Conservation (phyloP, 2,329 filamentous ascomycete genomes). For the Ceratocystis variospora region DNA sequence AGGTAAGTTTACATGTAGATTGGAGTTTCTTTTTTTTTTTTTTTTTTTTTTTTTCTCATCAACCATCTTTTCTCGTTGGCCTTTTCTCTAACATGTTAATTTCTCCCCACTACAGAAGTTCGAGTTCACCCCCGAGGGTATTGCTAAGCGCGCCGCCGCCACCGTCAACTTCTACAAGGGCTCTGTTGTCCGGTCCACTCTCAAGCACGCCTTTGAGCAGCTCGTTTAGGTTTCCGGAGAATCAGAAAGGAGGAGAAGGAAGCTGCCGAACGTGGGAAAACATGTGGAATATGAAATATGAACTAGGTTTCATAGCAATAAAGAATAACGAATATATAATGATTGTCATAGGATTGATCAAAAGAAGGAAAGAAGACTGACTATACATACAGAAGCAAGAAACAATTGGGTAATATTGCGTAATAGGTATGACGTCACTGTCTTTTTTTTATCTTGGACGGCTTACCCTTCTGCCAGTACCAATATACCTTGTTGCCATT, state of each 20-base stretch:
- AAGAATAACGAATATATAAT: conserved; percentile 13
- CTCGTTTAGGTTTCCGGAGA: conserved; percentile 55
- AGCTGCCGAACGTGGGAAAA: not conserved
- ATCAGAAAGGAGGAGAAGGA: not conserved
- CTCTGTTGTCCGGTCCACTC: conserved; percentile 70
- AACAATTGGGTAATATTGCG: not conserved
- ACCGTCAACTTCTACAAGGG: conserved; percentile 98
- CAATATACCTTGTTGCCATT: not conserved
- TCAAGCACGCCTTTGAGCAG: conserved; percentile 97
- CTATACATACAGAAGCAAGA: not conserved
- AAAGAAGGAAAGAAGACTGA: not conserved
- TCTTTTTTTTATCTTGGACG: not conserved
- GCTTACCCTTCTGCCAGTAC: too few species aligned
- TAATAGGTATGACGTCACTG: not conserved
- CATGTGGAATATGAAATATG: not conserved
- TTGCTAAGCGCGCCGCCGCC: conserved; percentile 82
- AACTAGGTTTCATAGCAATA: not conserved
- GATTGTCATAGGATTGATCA: not conserved
- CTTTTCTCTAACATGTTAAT: not conserved
- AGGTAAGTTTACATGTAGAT: conserved; percentile 38
- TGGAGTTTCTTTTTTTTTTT: not conserved
- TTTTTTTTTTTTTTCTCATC: not conserved
- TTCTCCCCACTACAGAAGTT: conserved; percentile 57
- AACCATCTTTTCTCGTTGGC: conserved; percentile 1
- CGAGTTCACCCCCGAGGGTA: conserved; percentile 95